phyloP scores from a whole-genome alignment of 2,329 filamentous ascomycete genomes.

The Penicillium sp. region DNA sequence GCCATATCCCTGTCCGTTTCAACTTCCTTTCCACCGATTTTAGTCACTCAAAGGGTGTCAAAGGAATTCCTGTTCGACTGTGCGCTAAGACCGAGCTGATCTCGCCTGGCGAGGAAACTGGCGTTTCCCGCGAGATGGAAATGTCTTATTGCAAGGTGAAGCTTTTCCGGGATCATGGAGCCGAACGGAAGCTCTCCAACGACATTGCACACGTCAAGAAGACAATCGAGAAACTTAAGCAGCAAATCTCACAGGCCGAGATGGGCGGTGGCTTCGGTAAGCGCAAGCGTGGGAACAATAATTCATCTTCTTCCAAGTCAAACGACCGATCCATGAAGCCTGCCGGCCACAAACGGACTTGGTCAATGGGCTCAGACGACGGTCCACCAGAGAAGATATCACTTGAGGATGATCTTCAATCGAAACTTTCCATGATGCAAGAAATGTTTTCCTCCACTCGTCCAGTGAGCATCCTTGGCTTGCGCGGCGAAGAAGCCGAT shows the following conservation, averaged over 20 bases:
- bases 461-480: constrained; percentile 43
- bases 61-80: constrained; percentile 90
- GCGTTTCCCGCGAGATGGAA: constrained; percentile 54
- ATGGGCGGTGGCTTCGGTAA: constrained; percentile 62
- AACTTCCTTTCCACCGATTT: constrained; percentile 99
- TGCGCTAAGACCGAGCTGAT: constrained; percentile 85
- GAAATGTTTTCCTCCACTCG: constrained; percentile 51
- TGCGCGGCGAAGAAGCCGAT: constrained; percentile 47
- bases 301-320: constrained; percentile 50
- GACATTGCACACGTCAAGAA: constrained; percentile 95
- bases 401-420: constrained; percentile 47
- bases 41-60: constrained; percentile 97
- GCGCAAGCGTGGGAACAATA: constrained; percentile 58
- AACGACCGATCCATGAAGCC: constrained; percentile 73
- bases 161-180: constrained; percentile 92
- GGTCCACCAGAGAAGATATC: constrained; percentile 46
- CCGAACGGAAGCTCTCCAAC: constrained; percentile 91
- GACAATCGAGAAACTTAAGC: constrained; percentile 92
- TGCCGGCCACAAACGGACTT: constrained; percentile 87
- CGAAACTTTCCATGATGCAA: constrained; percentile 46
- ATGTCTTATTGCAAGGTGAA: constrained; percentile 97
- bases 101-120: constrained; percentile 50
- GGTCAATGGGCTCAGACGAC: constrained; percentile 80
- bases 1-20: constrained; percentile 87
- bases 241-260: constrained; percentile 79